A percentile compares a stretch with the other conserved stretches of the same genome.
Conservation (phyloP, 2,329 filamentous ascomycete species). For the Apiospora phragmitis region DNA sequence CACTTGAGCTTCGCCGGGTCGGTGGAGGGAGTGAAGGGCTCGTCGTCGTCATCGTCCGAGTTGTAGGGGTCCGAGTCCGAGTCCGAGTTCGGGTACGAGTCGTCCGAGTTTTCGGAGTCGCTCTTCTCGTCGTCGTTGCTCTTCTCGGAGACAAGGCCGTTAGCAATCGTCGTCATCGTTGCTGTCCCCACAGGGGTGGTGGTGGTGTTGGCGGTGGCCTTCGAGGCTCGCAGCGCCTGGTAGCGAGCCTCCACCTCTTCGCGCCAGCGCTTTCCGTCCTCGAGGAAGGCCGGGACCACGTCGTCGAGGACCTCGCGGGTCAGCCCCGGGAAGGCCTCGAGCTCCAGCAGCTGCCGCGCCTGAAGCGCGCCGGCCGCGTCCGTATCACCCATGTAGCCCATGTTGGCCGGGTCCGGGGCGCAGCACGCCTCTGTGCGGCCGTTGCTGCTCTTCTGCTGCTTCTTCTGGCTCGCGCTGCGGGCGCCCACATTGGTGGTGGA, state of each 20-base stretch:
- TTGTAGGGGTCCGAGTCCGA: neutral
- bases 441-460: neutral
- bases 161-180: too few species aligned
- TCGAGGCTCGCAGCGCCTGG: neutral
- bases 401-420: neutral
- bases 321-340: constrained; percentile 2
- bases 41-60: neutral
- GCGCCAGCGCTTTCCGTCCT: neutral
- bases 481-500: neutral
- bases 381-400: neutral
- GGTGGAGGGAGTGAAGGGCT: neutral
- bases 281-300: neutral
- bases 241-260: neutral
- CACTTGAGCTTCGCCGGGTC: neutral
- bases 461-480: neutral
- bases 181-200: too few species aligned
- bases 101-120: neutral
- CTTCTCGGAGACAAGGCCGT: too few species aligned
- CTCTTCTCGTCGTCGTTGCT: neutral
- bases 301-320: neutral
- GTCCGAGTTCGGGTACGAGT: neutral
- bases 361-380: constrained; percentile 4
- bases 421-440: neutral
- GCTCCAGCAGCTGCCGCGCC: neutral
- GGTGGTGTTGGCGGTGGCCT: neutral